Percentiles rank a stretch among this genome's conserved stretches.
Conservation (phyloP, 805 yeast species). For the Sugiyamaella smithiae region DNA sequence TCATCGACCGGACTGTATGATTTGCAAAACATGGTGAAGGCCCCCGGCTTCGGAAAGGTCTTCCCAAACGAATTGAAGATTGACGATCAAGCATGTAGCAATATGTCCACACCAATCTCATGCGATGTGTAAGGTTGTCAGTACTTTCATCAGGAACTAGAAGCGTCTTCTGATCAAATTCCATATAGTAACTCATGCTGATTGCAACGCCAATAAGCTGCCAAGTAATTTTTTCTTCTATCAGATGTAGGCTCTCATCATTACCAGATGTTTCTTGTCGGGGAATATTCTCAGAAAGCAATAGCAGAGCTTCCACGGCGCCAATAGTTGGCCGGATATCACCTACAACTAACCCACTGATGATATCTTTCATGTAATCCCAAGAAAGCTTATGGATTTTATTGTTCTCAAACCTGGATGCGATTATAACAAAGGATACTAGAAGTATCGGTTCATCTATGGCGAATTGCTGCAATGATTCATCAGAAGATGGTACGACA, state of each 20-base stretch:
- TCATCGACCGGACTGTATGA: conserved; percentile 8
- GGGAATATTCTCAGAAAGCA: conserved; percentile 26
- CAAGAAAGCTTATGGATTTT: conserved; percentile 10
- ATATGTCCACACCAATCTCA: conserved; percentile 25
- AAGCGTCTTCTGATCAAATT: conserved; percentile 25
- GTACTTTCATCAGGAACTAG: conserved; percentile 15
- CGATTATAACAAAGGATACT: conserved; percentile 19
- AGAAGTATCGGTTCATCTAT: conserved; percentile 20
- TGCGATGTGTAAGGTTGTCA: conserved; percentile 21
- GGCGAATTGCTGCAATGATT: conserved; percentile 14
- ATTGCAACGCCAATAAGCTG: conserved; percentile 24
- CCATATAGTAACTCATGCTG: conserved; percentile 22
- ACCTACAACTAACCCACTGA: conserved; percentile 19
- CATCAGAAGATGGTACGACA: conserved; percentile 10
- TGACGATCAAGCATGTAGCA: conserved; percentile 25
- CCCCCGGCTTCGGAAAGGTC: conserved; percentile 25
- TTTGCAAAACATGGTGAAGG: conserved; percentile 23
- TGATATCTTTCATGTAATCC: conserved; percentile 12
- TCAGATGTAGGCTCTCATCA: conserved; percentile 10
- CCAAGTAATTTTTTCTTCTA: conserved; percentile 24
- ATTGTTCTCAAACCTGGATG: conserved; percentile 18
- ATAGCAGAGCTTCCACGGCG: conserved; percentile 22
- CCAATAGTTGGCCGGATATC: conserved; percentile 14
- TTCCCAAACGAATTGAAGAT: conserved; percentile 24
- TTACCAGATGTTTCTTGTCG: background rate